Evolutionary conservation across 2,329 filamentous ascomycete genomes (phyloP).

Genomic region (Rasamsonia emersonii): DNA sequence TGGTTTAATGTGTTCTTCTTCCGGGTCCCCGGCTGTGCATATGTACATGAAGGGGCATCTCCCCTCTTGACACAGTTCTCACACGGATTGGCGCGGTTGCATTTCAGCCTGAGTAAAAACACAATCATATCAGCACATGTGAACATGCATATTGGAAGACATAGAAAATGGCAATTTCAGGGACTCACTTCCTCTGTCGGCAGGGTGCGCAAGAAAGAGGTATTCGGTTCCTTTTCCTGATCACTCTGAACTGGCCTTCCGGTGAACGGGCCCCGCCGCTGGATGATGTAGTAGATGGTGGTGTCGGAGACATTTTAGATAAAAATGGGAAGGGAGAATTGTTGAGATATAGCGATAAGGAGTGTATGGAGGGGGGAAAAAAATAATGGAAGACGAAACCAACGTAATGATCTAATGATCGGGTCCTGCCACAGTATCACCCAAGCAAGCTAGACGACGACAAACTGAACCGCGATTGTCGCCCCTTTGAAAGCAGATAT

Average conservation of each 20-base stretch:
- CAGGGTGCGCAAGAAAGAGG: constrained; percentile 89
- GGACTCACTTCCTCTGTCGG: constrained; percentile 73
- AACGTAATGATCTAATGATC: background rate
- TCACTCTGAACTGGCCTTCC: constrained; percentile 76
- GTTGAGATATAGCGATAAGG: background rate
- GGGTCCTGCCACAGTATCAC: background rate
- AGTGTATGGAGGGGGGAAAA: too few relatives aligned
- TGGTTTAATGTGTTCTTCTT: constrained; percentile 59
- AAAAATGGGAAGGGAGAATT: constrained; percentile 1
- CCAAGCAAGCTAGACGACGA: background rate
- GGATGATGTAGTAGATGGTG: constrained; percentile 58
- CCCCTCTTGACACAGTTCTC: constrained; percentile 90
- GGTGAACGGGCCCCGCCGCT: constrained; percentile 66
- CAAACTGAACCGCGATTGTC: background rate
- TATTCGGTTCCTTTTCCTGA: constrained; percentile 84
- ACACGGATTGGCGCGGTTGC: constrained; percentile 82
- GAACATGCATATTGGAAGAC: constrained; percentile 5
- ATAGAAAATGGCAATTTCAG: constrained; percentile 9
- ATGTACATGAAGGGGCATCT: constrained; percentile 73
- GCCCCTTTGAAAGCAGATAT: too few relatives aligned
- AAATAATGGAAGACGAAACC: background rate
- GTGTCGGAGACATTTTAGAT: constrained; percentile 32
- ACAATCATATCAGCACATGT: constrained; percentile 13
- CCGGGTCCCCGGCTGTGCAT: constrained; percentile 59
- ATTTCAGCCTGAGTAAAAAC: constrained; percentile 59